Evolutionary conservation across 441 rosid species (phyloP).

Genomic region (Croton setiger): DNA sequence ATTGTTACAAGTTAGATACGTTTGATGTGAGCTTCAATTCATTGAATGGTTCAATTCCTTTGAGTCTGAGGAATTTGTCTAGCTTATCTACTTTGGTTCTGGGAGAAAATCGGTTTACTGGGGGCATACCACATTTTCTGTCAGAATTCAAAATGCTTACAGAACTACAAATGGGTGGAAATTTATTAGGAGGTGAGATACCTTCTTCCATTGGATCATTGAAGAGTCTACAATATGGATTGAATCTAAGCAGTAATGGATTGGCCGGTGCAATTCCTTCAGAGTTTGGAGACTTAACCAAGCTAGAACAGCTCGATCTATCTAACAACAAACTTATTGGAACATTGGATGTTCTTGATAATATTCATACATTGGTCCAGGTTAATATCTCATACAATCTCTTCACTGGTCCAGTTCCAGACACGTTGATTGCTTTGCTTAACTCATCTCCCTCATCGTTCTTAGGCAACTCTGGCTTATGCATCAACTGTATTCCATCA

Average conservation of each 20-base stretch:
- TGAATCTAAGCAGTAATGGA: conserved; percentile 63
- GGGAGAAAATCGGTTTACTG: conserved; percentile 51
- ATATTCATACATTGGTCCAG: conserved; percentile 35
- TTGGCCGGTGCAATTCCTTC: conserved; percentile 58
- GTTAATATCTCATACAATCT: conserved; percentile 58
- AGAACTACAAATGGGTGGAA: conserved; percentile 62
- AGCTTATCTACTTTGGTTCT: conserved; percentile 48
- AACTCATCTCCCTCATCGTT: conserved; percentile 50
- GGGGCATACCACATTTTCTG: conserved; percentile 61
- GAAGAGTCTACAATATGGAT: conserved; percentile 40
- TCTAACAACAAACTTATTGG: conserved; percentile 71
- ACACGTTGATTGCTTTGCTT: conserved; percentile 31
- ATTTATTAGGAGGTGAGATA: conserved; percentile 60
- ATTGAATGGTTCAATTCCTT: conserved; percentile 55
- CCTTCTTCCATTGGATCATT: conserved; percentile 55
- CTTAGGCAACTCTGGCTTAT: conserved; percentile 53
- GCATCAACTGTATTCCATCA: conserved; percentile 40
- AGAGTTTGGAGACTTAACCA: conserved; percentile 36
- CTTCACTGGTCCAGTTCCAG: conserved; percentile 73
- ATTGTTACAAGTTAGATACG: conserved; percentile 34
- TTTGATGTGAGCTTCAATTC: conserved; percentile 67
- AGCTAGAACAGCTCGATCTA: conserved; percentile 52
- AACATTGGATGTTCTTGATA: conserved; percentile 37
- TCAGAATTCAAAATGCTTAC: conserved; percentile 44
- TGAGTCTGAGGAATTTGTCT: conserved; percentile 44